A percentile compares a stretch with the other conserved stretches of the same genome.
Conservation (phyloP, 768 basidiomycete genomes). For the Trametes punicea region DNA sequence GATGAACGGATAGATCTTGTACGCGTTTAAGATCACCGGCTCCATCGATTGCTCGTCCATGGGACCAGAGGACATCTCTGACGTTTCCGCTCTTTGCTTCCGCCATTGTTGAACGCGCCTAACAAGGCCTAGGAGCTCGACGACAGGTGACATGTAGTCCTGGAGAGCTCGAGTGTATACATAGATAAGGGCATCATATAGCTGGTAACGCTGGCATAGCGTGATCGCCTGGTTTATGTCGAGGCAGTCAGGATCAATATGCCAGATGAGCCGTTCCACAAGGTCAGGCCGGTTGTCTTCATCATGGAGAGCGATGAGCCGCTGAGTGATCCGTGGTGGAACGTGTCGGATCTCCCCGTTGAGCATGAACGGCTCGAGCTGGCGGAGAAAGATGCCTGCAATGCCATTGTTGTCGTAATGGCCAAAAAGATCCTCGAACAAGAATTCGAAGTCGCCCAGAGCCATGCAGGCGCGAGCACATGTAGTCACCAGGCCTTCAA, state of each 20-base stretch:
- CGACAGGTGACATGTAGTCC: constrained; percentile 88
- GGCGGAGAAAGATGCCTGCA: constrained; percentile 73
- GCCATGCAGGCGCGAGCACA: constrained; percentile 79
- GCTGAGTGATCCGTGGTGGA: constrained; percentile 87
- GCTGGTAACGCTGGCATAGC: constrained; percentile 75
- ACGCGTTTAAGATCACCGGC: constrained; percentile 65
- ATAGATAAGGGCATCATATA: constrained; percentile 94
- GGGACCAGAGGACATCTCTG: constrained; percentile 21
- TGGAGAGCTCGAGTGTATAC: constrained; percentile 85
- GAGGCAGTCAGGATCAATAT: constrained; percentile 85
- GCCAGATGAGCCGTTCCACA: constrained; percentile 92
- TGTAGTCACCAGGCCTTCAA: constrained; percentile 79
- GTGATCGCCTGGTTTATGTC: constrained; percentile 92
- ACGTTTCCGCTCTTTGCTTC: constrained; percentile 33
- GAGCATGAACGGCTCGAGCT: constrained; percentile 81
- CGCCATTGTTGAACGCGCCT: constrained; percentile 61
- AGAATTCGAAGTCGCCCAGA: constrained; percentile 76
- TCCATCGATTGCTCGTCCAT: constrained; percentile 46
- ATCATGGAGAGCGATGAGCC: constrained; percentile 75
- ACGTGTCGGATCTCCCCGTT: constrained; percentile 66
- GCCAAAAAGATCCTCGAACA: constrained; percentile 94
- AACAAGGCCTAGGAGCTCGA: constrained; percentile 78
- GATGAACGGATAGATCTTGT: constrained; percentile 90
- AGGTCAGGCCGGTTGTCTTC: constrained; percentile 65
- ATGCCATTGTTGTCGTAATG: constrained; percentile 85